Conservation (phyloP, 129 eudicot genomes). For the Oenanthe sinensis region DNA sequence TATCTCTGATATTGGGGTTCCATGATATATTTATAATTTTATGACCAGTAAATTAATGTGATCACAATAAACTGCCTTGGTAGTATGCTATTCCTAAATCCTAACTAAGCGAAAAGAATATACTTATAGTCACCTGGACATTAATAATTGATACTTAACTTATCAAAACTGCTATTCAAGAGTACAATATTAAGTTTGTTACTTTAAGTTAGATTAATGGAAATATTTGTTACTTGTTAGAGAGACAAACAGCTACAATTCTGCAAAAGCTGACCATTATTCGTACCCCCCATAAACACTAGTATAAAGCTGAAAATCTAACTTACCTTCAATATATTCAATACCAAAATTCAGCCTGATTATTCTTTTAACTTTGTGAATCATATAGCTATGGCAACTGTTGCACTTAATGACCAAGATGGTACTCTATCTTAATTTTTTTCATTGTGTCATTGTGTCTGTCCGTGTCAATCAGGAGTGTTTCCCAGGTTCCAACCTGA, state of each 20-base stretch:
- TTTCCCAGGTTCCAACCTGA: neutral
- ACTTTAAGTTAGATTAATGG: neutral
- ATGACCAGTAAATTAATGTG: neutral
- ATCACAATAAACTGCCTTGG: neutral
- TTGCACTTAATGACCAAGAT: constrained; percentile 11
- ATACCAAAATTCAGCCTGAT: neutral
- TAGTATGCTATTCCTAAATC: neutral
- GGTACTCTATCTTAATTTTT: constrained; percentile 6
- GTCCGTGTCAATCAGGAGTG: neutral
- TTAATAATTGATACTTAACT: neutral
- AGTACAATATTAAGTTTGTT: neutral
- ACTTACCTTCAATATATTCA: neutral
- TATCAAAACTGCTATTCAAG: neutral
- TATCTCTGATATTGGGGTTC: too few species aligned
- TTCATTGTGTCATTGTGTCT: neutral
- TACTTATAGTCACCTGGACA: neutral
- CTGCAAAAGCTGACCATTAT: neutral
- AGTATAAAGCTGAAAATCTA: neutral
- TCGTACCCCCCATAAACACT: neutral
- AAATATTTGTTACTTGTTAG: neutral
- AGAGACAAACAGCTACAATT: neutral
- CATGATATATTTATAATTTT: neutral
- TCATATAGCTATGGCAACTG: constrained; percentile 6
- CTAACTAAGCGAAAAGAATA: neutral
- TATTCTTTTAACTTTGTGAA: neutral